Conservation (phyloP, 202 grass and related monocot species). For the Hordeum pubiflorum region DNA sequence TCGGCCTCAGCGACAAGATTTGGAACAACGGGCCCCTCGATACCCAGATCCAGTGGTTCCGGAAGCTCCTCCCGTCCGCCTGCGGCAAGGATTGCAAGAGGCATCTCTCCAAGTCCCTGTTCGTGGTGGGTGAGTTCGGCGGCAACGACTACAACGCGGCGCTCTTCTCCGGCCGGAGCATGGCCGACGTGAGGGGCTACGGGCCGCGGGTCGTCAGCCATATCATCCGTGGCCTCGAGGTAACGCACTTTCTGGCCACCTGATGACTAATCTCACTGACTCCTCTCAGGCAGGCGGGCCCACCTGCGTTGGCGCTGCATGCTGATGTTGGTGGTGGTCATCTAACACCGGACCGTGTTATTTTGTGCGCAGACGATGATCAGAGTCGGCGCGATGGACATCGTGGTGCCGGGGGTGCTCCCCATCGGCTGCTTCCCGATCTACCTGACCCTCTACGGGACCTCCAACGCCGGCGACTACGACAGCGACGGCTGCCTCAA, state of each 20-base stretch:
- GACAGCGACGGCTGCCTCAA: slow-evolving; percentile 63
- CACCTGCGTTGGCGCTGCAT: no score
- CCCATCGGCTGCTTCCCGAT: slow-evolving; percentile 86
- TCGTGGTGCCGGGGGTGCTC: slow-evolving; percentile 58
- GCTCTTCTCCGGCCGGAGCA: slow-evolving; percentile 43
- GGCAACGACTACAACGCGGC: slow-evolving; percentile 74
- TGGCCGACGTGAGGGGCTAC: slow-evolving; percentile 42
- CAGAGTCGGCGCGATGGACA: slow-evolving; percentile 41
- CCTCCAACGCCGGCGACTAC: slow-evolving; percentile 58
- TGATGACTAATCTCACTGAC: not conserved
- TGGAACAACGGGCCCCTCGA: slow-evolving; percentile 83
- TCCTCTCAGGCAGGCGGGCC: not conserved
- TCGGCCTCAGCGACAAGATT: slow-evolving; percentile 65
- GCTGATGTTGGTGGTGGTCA: not conserved
- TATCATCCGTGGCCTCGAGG: slow-evolving; percentile 48
- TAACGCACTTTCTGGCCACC: not conserved
- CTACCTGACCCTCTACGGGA: slow-evolving; percentile 63
- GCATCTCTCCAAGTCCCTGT: slow-evolving; percentile 55
- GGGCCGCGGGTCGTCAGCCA: slow-evolving; percentile 46
- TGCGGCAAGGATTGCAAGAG: slow-evolving; percentile 44
- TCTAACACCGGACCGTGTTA: not conserved
- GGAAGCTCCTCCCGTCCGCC: slow-evolving; percentile 51
- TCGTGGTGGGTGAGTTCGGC: slow-evolving; percentile 69
- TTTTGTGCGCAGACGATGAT: slow-evolving; percentile 33
- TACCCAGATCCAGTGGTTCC: slow-evolving; percentile 83